Base-by-base conservation (phyloP, 495 filamentous ascomycete genomes). In the Hypoxylon subgilvum region DNA sequence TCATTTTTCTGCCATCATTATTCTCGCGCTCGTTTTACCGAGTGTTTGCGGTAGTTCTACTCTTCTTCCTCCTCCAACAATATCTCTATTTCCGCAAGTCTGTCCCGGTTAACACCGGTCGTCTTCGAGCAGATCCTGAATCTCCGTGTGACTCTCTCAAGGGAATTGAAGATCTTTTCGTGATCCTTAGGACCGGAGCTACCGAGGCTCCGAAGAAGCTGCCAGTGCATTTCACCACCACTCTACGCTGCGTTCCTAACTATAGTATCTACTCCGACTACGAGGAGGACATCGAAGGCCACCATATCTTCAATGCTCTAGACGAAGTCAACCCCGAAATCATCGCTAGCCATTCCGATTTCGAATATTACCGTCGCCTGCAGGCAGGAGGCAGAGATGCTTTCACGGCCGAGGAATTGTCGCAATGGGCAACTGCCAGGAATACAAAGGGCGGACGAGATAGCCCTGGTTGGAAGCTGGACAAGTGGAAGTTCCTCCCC, bases 401-500 rank as follows among this genome's bases (percentile, higher is more conserved):
- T 12, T 70, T 68, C 25, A 44, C 61, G 0, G 25, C 47, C 14
- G 52, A 66, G 22, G 68, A 68, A 30, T 22, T 70, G 21, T 43
- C 59, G 1, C 35, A 61, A 57, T 70, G 65, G 68, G 42, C 58
- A 3, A 35, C 58, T 12, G 65, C 65, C 9, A 68, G 66, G 45
- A 70, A 70, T 19, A 66, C 65, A 10, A 66, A 62, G 6, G 43
- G 53, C 6, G 67, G 67, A 7, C 60, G 67, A 22, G 64, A 69
- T 51, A 65, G 57, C 39, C 69, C 65, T 19, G 65, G 65, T 6
- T 88, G 84, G 84, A 77, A 70, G 44, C 74, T 86, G 3, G 84
- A 88, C 67, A 86, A 86, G 63, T 88, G 81, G 78, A 88, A 87
- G 66, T 87, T 86, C 66, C 73, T 88, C 6, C 82, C 83, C 10